Base-by-base conservation (phyloP, 2,329 filamentous ascomycete genomes). In the Claviceps cyperi region DNA sequence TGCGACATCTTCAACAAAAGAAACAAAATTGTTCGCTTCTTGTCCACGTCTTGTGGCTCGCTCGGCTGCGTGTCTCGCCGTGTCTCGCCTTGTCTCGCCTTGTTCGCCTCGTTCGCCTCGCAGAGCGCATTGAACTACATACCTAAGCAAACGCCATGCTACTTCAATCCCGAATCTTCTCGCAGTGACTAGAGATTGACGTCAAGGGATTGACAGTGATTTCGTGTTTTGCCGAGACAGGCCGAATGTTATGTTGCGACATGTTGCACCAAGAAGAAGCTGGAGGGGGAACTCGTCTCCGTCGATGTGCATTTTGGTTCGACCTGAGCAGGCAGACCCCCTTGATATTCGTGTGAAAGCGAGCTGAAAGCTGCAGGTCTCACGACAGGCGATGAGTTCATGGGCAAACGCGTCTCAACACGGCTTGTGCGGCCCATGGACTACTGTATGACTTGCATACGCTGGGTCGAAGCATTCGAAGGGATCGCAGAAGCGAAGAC, bases 391-490 rank as follows among this genome's bases (percentile, higher is more conserved):
- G 24, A 28, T 8, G 24, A 28, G 24, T 7, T 28, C 24, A 8
- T 28, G 24, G 6, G 24, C 24, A 8, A 28, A 28, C 24, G 24
- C 24, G 7, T 28, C 24, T 28, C 24, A 28, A 28, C 24, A 28
- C 24, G 24, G 24, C 24, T 28, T 28, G 24, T 28, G 24, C 8
- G 24, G 24, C 24, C 8, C 37, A 48, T 43, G 37, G 24, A 48
- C 19, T 53, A 14, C 51, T 51, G 50, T 50, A 51, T 46, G 48
- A 46, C 51, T 43, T 53, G 54, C 56, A 53, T 56, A 37, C 28
- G 22, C 43, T 52, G 52, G 50, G 46, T 50, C 49, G 49, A 19
- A 51, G 46, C 53, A 57, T 55, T 55, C 56, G 57, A 53, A 51
- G 49, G 46, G 37, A 40, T 19, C 36, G 41, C 51, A 44, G 28